Percentiles rank a stretch among this genome's conserved stretches.
Evolutionary conservation across 257 asterid species (phyloP).

Genomic region (Salvia splendens): DNA sequence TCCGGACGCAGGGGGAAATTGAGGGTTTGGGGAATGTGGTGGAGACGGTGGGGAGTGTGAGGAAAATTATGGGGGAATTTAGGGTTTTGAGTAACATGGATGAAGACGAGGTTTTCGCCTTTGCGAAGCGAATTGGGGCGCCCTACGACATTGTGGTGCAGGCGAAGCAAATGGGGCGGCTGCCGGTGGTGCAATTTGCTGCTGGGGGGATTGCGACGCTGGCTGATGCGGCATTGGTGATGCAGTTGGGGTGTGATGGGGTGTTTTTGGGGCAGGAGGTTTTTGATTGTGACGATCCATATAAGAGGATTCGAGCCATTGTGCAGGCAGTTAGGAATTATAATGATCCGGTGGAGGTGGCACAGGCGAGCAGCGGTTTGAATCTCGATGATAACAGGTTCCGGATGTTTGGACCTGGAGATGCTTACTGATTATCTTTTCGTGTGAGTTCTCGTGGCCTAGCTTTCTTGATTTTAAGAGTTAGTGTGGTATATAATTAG

Average conservation of each 20-base stretch:
- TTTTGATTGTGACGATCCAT: conserved; percentile 61
- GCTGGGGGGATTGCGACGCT: conserved; percentile 86
- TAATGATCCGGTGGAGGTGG: conserved; percentile 69
- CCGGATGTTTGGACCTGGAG: conserved; percentile 37
- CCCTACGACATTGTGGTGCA: conserved; percentile 80
- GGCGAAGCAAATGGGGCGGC: conserved; percentile 83
- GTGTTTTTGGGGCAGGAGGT: conserved; percentile 63
- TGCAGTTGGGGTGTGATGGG: conserved; percentile 89
- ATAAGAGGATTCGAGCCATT: conserved; percentile 57
- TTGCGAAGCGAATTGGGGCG: conserved; percentile 62
- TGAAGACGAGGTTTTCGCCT: conserved; percentile 80
- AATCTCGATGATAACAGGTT: conserved; percentile 49
- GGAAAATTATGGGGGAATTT: conserved; percentile 73
- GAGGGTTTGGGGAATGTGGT: conserved; percentile 50
- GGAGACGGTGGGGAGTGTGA: conserved; percentile 63
- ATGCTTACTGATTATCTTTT: conserved; percentile 35
- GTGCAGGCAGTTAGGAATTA: conserved; percentile 80
- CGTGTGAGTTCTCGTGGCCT: conserved; percentile 9
- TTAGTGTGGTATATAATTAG: conserved; percentile 25
- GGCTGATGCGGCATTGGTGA: conserved; percentile 86
- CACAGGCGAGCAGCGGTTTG: conserved; percentile 66
- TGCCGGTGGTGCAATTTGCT: conserved; percentile 88
- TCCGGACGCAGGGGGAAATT: conserved; percentile 72
- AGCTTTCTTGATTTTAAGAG: conserved; percentile 22
- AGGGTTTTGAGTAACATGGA: conserved; percentile 75